Conservation (phyloP, 331 rosid species). For the Cydonia oblonga region DNA sequence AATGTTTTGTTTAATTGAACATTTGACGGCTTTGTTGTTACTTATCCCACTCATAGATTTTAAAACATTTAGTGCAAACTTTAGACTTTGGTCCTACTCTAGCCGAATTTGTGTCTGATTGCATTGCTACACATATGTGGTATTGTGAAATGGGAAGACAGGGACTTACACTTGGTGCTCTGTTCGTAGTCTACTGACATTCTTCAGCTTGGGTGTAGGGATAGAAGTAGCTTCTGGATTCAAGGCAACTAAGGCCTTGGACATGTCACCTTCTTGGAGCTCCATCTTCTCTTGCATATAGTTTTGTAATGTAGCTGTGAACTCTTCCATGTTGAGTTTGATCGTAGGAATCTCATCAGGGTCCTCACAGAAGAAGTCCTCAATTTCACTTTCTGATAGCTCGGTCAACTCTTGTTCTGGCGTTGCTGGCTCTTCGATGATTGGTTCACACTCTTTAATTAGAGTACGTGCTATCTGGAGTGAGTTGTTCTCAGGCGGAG, state of each 20-base stretch:
- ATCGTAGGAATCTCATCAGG: slow-evolving; percentile 58
- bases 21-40: neutral
- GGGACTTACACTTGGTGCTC: slow-evolving; percentile 92
- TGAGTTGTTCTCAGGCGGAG: slow-evolving; percentile 31
- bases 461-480: slow-evolving; percentile 16
- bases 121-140: neutral
- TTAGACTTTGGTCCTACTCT: too few species aligned
- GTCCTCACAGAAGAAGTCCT: slow-evolving; percentile 51
- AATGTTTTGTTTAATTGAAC: neutral
- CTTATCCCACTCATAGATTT: too few species aligned
- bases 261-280: slow-evolving; percentile 48
- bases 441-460: slow-evolving; percentile 53
- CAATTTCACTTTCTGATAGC: slow-evolving; percentile 54
- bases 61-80: too few species aligned
- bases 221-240: slow-evolving; percentile 44
- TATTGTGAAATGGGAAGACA: neutral
- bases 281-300: slow-evolving; percentile 33
- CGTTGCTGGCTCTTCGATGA: slow-evolving; percentile 79
- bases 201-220: slow-evolving; percentile 72
- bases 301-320: slow-evolving; percentile 26
- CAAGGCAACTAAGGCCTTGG: slow-evolving; percentile 75
- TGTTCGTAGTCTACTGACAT: slow-evolving; percentile 75
- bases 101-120: neutral
- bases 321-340: slow-evolving; percentile 32
- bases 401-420: slow-evolving; percentile 58